Evolutionary conservation across 192 early-diverging fungal genomes (phyloP), one percentile per base, ranked within the genome.

Genomic region (Backusella tarrabulga): DNA sequence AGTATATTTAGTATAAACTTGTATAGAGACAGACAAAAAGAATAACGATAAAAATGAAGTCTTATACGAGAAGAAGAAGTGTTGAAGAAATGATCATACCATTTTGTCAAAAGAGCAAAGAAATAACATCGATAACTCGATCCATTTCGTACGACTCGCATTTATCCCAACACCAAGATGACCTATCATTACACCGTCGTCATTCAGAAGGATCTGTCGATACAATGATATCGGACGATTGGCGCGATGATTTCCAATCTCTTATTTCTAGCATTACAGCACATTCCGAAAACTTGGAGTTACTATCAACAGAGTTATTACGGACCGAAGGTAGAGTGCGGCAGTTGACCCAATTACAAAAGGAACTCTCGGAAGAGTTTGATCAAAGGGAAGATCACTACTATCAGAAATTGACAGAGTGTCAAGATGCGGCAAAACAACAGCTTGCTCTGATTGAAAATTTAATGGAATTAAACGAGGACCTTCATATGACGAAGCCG

Each of bases 221-320:
- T 12, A 63, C 56, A 29, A 26, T 63, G 9, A 6, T 26, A 32
- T 63, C 56, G 23, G 56, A 63, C 12, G 11, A 71, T 34, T 81
- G 80, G 80, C 75, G 67, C 8, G n/a, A 71, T 63, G 67, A 81
- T 26, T 81, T 81, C 29, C 63, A 77, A 41, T 19, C 38, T 1
- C 40, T 81, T 0, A 60, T 77, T 72, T 73, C 80, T n/a, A 67
- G 34, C 4, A 69, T 76, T 38, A 81, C 77, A 2, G 19, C 34
- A 21, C 75, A 81, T 14, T 81, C 80, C 7, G 80, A 81, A 63
- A 26, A 73, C 56, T 72, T 81, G 6, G 80, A 81, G 69, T 54
- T 66, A n/a, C 41, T 81, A 23, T 81, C 80, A 12, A 77, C 71
- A n/a, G 75, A 81, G 8, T 23, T 76, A 26, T 69, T 81, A 52